Evolutionary conservation across 805 yeast species (phyloP), one percentile per base, ranked within the genome.

Genomic region (Saturnispora quitensis): DNA sequence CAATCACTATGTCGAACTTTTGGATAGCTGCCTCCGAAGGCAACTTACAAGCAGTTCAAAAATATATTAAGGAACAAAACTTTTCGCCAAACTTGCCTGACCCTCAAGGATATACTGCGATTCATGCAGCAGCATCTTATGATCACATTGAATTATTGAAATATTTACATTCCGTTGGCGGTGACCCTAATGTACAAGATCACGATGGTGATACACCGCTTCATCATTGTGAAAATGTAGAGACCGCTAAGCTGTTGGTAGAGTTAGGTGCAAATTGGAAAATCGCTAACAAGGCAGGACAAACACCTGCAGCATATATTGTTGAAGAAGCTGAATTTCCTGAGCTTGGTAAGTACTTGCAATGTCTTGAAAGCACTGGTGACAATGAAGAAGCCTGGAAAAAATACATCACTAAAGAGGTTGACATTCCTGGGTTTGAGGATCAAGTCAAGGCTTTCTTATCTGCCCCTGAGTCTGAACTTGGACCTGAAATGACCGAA

Each of bases 11-110:
- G 59, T 54, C 62, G 28, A 91, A 93, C 68, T 81, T 93, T 53
- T 93, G 99, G 99, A 81, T 87, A 6, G 96, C 97, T 4, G 91
- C 97, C 5, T 86, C 97, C 18, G 99, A 93, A 64, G 84, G 88
- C 59, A 78, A 83, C 55, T 53, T 76, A 3, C 74, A 70, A 2
- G 61, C 73, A 7, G 96, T 93, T 6, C 77, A 81, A 55, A 56
- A 73, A 13, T 70, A 73, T 50, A 68, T 93, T 7, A 71, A 67
- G 10, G 60, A 75, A 0, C 84, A 83, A 0, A 61, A 69, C 5
- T 73, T 71, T 56, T 74, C 82, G 3, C 78, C 97, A 3, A 84
- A 88, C 61, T 76, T 84, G 6, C 80, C 83, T 56, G 99, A 93
- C 66, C 86, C 87, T 1, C 88, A 90, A 61, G 99, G 99, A 0